Conservation (phyloP, 208 protist species). For the Porcisia hertigi region DNA sequence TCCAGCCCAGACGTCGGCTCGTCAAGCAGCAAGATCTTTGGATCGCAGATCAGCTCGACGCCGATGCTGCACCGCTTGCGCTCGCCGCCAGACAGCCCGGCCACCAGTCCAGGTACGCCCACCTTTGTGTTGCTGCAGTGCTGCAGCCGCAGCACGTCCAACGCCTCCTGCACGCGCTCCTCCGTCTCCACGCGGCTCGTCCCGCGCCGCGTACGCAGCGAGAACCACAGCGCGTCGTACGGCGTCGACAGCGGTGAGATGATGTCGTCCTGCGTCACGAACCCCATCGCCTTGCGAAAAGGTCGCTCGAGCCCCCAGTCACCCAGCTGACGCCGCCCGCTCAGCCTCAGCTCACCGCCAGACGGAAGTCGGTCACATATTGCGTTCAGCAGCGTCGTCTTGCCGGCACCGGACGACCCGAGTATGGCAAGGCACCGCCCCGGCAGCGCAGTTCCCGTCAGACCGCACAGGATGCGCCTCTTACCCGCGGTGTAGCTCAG, state of each 20-base stretch:
- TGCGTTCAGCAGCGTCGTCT: slow-evolving; percentile 73
- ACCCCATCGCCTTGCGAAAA: slow-evolving; percentile 70
- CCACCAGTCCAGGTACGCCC: slow-evolving; percentile 64
- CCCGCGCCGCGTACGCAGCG: slow-evolving; percentile 70
- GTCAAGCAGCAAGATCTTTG: slow-evolving; percentile 86
- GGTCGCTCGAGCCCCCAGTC: slow-evolving; percentile 57
- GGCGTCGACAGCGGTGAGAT: slow-evolving; percentile 67
- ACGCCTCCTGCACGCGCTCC: slow-evolving; percentile 58
- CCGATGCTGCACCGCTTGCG: slow-evolving; percentile 89
- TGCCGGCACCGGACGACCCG: slow-evolving; percentile 82
- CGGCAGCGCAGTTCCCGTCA: slow-evolving; percentile 78
- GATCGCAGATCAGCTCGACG: slow-evolving; percentile 88
- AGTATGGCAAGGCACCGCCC: slow-evolving; percentile 81
- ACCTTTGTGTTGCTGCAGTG: slow-evolving; percentile 74
- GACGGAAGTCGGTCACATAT: slow-evolving; percentile 67
- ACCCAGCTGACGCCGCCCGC: slow-evolving; percentile 63
- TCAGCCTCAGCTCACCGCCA: slow-evolving; percentile 38
- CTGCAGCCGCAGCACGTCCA: slow-evolving; percentile 66
- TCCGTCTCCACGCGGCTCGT: slow-evolving; percentile 36
- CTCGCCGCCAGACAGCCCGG: slow-evolving; percentile 88
- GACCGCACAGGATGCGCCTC: slow-evolving; percentile 53
- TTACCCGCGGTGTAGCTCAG: slow-evolving; percentile 60
- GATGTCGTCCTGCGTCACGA: slow-evolving; percentile 87
- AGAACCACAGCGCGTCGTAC: slow-evolving; percentile 73
- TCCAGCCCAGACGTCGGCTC: slow-evolving; percentile 93